Percentiles rank a stretch among this genome's conserved stretches.
phyloP scores from a whole-genome alignment of 805 yeast species.

The Debaryomyces prosopidis region DNA sequence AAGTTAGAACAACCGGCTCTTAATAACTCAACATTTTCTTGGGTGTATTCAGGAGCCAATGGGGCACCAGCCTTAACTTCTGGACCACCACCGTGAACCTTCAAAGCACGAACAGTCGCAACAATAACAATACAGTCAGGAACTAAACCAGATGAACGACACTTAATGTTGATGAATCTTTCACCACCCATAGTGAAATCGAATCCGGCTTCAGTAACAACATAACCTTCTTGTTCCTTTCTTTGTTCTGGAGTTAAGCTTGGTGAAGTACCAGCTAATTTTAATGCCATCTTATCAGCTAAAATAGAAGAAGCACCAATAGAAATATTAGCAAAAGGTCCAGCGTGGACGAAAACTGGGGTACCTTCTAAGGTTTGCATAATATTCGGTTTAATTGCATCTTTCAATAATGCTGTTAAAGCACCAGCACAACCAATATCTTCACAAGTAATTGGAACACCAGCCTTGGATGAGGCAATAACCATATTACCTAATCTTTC shows the following conservation, averaged over 20 bases:
- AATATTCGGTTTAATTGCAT: constrained; percentile 79
- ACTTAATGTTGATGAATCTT: constrained; percentile 78
- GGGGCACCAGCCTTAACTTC: constrained; percentile 85
- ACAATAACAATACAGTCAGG: constrained; percentile 81
- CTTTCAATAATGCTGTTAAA: constrained; percentile 75
- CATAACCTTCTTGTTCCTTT: constrained; percentile 64
- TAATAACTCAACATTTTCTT: constrained; percentile 70
- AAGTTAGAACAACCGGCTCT: constrained; percentile 71
- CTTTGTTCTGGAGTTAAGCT: constrained; percentile 42
- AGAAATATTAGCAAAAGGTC: constrained; percentile 86
- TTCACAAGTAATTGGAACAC: constrained; percentile 78
- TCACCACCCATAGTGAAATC: constrained; percentile 94
- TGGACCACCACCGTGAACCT: constrained; percentile 88
- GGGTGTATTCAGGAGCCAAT: constrained; percentile 69
- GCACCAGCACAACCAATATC: constrained; percentile 89
- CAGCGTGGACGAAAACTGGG: constrained; percentile 85
- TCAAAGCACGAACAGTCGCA: constrained; percentile 82
- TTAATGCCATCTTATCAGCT: constrained; percentile 81
- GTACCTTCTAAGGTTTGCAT: constrained; percentile 91
- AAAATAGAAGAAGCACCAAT: constrained; percentile 84
- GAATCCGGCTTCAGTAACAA: constrained; percentile 86
- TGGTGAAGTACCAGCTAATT: constrained; percentile 68
- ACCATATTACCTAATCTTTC: constrained; percentile 75
- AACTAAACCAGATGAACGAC: constrained; percentile 74
- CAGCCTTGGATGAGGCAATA: constrained; percentile 64